Percentiles rank a stretch among this genome's conserved stretches.
These are phyloP conservation scores for Pichia sp. DNA, from an alignment of 1,139 yeast genomes.

Conservation along the genomic window DNA sequence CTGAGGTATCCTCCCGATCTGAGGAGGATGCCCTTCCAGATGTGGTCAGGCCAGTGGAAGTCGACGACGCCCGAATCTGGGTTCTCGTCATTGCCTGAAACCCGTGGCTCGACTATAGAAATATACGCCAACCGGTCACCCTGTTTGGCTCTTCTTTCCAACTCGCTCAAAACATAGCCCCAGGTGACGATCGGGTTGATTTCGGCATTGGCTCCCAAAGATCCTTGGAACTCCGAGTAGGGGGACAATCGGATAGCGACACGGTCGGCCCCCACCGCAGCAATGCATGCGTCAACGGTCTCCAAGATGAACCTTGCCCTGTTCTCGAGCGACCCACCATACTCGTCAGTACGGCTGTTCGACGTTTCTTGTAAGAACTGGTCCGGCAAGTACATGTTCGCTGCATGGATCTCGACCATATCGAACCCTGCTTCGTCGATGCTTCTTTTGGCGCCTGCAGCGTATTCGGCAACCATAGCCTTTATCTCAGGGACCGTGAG, in stretches of 20 bases:
- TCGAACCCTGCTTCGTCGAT: slow-evolving; percentile 45
- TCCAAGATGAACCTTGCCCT: slow-evolving; percentile 38
- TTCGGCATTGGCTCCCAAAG: slow-evolving; percentile 33
- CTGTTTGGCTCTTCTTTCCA: slow-evolving; percentile 38
- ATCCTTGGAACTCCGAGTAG: slow-evolving; percentile 43
- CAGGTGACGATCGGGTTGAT: slow-evolving; percentile 38
- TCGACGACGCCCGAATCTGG: slow-evolving; percentile 8
- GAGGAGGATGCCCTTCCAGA: slow-evolving; percentile 15
- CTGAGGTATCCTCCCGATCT: slow-evolving; percentile 18
- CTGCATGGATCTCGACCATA: slow-evolving; percentile 49
- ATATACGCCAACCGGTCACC: slow-evolving; percentile 41
- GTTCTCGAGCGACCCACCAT: slow-evolving; percentile 49
- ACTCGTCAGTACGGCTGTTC: slow-evolving; percentile 47
- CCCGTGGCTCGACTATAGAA: slow-evolving; percentile 41
- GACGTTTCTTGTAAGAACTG: slow-evolving; percentile 38
- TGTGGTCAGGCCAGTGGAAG: slow-evolving; percentile 15
- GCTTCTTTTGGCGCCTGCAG: slow-evolving; percentile 43
- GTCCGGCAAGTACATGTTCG: slow-evolving; percentile 48
- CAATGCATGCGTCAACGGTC: slow-evolving; percentile 36
- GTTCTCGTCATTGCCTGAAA: slow-evolving; percentile 19
- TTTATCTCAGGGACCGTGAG: slow-evolving; percentile 37
- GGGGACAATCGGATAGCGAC: slow-evolving; percentile 63
- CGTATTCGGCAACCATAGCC: slow-evolving; percentile 36
- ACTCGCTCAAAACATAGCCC: slow-evolving; percentile 37
- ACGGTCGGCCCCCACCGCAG: slow-evolving; percentile 32